Conservation (phyloP, 169 alveolate species). For the Plasmodium inui region DNA sequence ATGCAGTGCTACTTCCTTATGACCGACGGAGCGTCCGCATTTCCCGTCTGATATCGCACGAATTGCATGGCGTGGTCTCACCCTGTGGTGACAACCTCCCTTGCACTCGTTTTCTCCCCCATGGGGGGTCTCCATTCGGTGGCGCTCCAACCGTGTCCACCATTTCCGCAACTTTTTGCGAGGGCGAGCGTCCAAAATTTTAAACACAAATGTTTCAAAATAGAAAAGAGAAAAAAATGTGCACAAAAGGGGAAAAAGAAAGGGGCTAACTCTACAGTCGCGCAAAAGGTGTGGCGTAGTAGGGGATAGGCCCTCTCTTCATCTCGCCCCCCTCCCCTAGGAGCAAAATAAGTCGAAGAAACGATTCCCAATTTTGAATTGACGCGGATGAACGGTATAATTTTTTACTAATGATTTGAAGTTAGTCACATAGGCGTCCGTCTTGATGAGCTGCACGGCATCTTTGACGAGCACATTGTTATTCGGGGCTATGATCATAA, state of each 20-base stretch:
- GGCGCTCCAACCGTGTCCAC: not conserved
- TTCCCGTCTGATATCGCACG: not conserved
- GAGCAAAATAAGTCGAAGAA: conserved; percentile 36
- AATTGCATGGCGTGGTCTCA: not conserved
- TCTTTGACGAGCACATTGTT: conserved; percentile 43
- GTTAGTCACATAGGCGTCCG: conserved; percentile 41
- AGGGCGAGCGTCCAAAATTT: not conserved
- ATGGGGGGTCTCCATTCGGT: not conserved
- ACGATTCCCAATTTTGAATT: conserved; percentile 29
- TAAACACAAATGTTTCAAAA: not conserved
- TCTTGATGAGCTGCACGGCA: conserved; percentile 54
- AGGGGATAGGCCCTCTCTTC: not conserved
- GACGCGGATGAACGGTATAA: conserved; percentile 25
- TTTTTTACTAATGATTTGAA: conserved; percentile 51
- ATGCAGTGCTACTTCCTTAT: not conserved
- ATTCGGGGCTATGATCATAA: conserved; percentile 48
- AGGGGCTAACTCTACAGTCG: not conserved
- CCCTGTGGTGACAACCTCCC: not conserved
- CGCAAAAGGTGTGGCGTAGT: not conserved
- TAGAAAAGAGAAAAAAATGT: not conserved
- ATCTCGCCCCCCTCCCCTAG: not conserved
- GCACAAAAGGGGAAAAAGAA: not conserved
- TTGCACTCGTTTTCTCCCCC: no score
- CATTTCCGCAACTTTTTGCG: not conserved
- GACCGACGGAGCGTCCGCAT: not conserved